A percentile compares a stretch with the other conserved stretches of the same genome.
Evolutionary conservation across 2,329 filamentous ascomycete genomes (phyloP).

Genomic region (Blastomyces silverae): DNA sequence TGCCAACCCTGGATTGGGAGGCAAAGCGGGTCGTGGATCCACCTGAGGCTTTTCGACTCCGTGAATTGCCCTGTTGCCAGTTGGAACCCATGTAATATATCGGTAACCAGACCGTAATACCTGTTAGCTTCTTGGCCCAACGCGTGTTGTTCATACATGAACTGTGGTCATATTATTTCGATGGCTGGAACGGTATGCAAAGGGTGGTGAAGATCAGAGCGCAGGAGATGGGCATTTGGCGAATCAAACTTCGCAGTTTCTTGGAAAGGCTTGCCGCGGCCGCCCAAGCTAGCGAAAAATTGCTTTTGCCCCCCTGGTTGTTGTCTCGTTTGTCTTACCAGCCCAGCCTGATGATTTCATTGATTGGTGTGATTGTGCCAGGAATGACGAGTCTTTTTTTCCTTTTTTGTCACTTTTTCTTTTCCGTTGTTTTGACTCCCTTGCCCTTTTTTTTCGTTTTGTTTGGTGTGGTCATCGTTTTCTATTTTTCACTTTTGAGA

Average conservation of each 20-base stretch:
- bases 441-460: neutral
- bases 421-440: neutral
- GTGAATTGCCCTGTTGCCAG: neutral
- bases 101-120: neutral
- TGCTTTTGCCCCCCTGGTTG: slow-evolving; percentile 1
- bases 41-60: neutral
- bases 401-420: neutral
- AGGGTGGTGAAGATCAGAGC: neutral
- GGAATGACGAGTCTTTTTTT: neutral
- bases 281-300: neutral
- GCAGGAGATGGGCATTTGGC: neutral
- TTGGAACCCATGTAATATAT: neutral
- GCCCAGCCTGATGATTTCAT: neutral
- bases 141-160: neutral
- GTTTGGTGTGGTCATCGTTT: neutral
- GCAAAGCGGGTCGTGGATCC: slow-evolving; percentile 3
- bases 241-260: neutral
- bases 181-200: neutral
- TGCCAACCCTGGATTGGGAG: neutral
- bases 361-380: slow-evolving; percentile 4
- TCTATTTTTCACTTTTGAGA: neutral
- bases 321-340: slow-evolving; percentile 7
- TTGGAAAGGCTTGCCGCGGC: neutral
- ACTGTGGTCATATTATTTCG: neutral
- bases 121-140: neutral